phyloP scores from a whole-genome alignment of 441 rosid genomes.

The Viola pubescens region DNA sequence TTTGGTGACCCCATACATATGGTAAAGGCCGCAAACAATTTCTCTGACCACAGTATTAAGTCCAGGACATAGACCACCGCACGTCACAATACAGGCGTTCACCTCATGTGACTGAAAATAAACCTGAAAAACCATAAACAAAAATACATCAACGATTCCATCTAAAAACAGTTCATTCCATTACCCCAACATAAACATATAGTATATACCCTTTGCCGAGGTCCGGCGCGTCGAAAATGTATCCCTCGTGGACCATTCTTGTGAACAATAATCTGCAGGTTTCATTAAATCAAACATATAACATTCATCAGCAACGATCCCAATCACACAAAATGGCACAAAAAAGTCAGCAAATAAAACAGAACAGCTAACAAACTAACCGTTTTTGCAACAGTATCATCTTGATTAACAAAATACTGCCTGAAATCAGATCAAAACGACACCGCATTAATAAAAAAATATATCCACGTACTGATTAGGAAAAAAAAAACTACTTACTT shows the following conservation, averaged over 20 bases:
- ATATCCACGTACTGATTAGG: not conserved
- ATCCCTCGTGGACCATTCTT: slow-evolving; percentile 62
- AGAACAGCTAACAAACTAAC: slow-evolving; percentile 26
- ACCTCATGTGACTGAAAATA: slow-evolving; percentile 70
- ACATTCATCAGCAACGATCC: not conserved
- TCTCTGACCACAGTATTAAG: slow-evolving; percentile 91
- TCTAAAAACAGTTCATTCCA: not conserved
- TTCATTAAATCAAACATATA: slow-evolving; percentile 1
- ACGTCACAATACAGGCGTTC: slow-evolving; percentile 85
- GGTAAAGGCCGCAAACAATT: slow-evolving; percentile 62
- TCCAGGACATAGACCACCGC: slow-evolving; percentile 94
- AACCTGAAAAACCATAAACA: slow-evolving; percentile 35
- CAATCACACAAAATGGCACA: not conserved
- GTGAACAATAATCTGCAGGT: slow-evolving; percentile 64
- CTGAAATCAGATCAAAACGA: slow-evolving; percentile 24
- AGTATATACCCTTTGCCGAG: slow-evolving; percentile 59
- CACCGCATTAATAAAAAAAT: slow-evolving; percentile 1
- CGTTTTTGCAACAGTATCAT: slow-evolving; percentile 77
- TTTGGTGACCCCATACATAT: slow-evolving; percentile 72
- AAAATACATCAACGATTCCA: not conserved
- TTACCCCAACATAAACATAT: not conserved
- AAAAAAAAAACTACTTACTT: slow-evolving; percentile 38
- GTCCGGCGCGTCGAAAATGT: slow-evolving; percentile 91
- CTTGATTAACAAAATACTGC: slow-evolving; percentile 77
- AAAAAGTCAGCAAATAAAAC: not conserved